phyloP scores from a whole-genome alignment of 2,329 filamentous ascomycete genomes.

The Aspergillus pseudoglaucus region DNA sequence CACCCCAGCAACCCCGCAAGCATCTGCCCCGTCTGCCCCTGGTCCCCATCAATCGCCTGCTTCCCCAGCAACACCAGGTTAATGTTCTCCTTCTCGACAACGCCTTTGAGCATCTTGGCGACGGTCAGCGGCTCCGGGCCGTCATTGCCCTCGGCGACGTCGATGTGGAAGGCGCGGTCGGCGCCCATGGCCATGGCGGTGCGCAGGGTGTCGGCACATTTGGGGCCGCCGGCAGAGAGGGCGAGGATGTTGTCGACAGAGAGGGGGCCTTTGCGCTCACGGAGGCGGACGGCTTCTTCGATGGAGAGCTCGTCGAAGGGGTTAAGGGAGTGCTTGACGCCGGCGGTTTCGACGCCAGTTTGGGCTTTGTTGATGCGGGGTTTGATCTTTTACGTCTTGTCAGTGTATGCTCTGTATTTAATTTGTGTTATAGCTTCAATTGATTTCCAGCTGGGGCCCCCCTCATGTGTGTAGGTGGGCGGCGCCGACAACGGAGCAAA shows the following conservation, averaged over 20 bases:
- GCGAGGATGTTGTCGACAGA: conserved; percentile 89
- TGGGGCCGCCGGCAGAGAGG: conserved; percentile 79
- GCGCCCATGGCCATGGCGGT: conserved; percentile 99
- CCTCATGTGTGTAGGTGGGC: background rate
- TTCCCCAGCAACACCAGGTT: conserved; percentile 94
- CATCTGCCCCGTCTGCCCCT: conserved; percentile 96
- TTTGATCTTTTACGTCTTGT: conserved; percentile 49
- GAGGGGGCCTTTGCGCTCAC: conserved; percentile 72
- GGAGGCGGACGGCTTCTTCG: conserved; percentile 90
- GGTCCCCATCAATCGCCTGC: conserved; percentile 96
- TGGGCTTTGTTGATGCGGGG: conserved; percentile 63
- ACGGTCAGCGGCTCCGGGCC: conserved; percentile 79
- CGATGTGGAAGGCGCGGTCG: conserved; percentile 83
- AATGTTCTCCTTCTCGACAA: conserved; percentile 75
- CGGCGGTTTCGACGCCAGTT: conserved; percentile 84
- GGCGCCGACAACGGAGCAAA: conserved; percentile 14
- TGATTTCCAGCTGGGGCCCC: background rate
- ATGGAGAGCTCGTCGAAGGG: conserved; percentile 98
- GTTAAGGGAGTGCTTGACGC: conserved; percentile 97
- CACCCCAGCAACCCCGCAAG: conserved; percentile 85
- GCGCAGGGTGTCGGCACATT: conserved; percentile 79
- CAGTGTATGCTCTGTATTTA: conserved; percentile 2
- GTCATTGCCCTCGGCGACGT: conserved; percentile 66
- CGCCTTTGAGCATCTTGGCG: conserved; percentile 77
- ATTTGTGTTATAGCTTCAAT: conserved; percentile 1